Evolutionary conservation across 768 basidiomycete genomes (phyloP), one percentile per base, ranked within the genome.

Genomic region (Thelephora ganbajun): DNA sequence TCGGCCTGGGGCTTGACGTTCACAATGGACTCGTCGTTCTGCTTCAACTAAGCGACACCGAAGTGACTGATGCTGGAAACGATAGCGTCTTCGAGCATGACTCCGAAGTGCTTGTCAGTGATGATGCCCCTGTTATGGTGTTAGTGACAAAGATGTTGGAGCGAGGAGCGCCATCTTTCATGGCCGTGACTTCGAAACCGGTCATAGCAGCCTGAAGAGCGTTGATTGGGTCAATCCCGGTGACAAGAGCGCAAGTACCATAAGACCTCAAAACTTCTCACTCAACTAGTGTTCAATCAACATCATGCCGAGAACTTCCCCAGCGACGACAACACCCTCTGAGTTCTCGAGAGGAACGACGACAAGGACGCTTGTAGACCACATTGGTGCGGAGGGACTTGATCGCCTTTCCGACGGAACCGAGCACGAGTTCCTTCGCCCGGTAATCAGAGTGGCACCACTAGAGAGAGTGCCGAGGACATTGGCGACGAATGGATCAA

Each of bases 1-100:
- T 99, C 96, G 44, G 98, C 96, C 69, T 99, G 96, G 55, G 96
- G 96, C 74, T 99, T 99, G 69, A 99, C 72, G 71, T 98, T 97
- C 61, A 81, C 73, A 51, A 66, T 76, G 41, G 78, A 72, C 60
- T 73, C 79, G 49, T 94, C 92, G 63, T 92, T 92, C 50, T 76
- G 72, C 79, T 98, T 98, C 64, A 99, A 72, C 94, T 93, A 98
- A 19, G 92, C 91, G 55, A 89, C 69, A 57, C 86, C 83, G 61
- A 88, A 87, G 68, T 86, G 84, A 34, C 86, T 85, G 35, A 87
- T 90, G 67, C 97, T 97, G 81, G 78, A 85, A 59, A 99, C 94
- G 55, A 99, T 98, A 52, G 96, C 93, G 69, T 99, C 96, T 66
- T 98, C 93, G 35, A 79, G 89, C 93, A 98, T 97, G 57, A 69